Evolutionary conservation across 129 eudicot genomes (phyloP), one percentile per base, ranked within the genome.

Genomic region (Smallanthus sonchifolius): DNA sequence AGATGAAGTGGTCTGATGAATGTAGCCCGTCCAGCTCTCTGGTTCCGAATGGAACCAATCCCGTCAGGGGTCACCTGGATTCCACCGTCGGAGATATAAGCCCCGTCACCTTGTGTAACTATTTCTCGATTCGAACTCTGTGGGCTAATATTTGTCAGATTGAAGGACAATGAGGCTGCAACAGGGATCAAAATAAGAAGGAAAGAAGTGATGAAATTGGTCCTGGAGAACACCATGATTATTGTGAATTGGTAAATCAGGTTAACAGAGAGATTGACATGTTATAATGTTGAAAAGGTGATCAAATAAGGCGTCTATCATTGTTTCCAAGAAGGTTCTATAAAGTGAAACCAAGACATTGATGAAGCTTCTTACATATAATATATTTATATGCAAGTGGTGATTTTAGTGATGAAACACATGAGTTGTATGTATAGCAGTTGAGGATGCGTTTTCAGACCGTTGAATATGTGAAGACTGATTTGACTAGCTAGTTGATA

Each of bases 1-100:
- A 69, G 74, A 69, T 69, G 74, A 48, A 69, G 40, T 17, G 55
- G 62, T 30, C 55, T 30, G n/a, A 69, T 48, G 44, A 14, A 69
- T 7, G 74, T 34, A 0, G 74, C 74, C 7, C 74, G 61, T 1
- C 74, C 74, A n/a, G 44, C 38, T n/a, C 15, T 47, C 19, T 4
- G 2, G 75, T 6, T 66, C 65, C 13, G 9, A 11, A 10, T 16
- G 0, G 61, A 30, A 69, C 32, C 38, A 17, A 54, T 69, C 4
- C 15, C 55, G 14, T 69, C 34, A 7, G 62, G 74, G 44, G 74
- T 69, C 62, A 69, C 30, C 2, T 69, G 74, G 10, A 69, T 48
- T 8, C 73, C 74, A 32, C 55, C 62, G 6, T 16, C 34, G 6
- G 74, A 30, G 10, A 69, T 48, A 17, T 47, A 45, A 44, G 72